These are phyloP conservation scores for Lactifluus echinatus DNA, from an alignment of 768 basidiomycete genomes.

Conservation along the genomic window DNA sequence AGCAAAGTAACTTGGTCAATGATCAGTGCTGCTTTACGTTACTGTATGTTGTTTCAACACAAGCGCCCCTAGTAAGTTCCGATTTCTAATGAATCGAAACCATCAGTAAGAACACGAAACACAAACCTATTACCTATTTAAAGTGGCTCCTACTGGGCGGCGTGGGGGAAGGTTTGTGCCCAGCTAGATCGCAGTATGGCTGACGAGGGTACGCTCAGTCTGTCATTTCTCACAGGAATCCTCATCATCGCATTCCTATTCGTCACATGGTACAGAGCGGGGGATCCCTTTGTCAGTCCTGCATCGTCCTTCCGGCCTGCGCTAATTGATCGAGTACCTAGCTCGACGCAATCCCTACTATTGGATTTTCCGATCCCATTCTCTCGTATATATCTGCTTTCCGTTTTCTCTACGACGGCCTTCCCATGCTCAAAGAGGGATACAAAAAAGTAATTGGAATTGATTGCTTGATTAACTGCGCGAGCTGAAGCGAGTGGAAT, in stretches of 20 bases:
- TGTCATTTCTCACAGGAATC: not conserved
- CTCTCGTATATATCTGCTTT: slow-evolving; percentile 23
- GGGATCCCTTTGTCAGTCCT: not conserved
- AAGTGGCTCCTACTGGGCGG: too few relatives aligned
- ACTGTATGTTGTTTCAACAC: too few relatives aligned
- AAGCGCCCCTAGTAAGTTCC: too few relatives aligned
- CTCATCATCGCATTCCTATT: not conserved
- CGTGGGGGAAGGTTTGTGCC: slow-evolving; percentile 21
- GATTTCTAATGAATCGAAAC: too few relatives aligned
- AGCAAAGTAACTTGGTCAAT: too few relatives aligned
- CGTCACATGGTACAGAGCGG: not conserved
- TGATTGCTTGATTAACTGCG: not conserved
- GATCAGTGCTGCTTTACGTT: too few relatives aligned
- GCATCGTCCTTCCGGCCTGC: not conserved
- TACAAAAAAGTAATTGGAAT: slow-evolving; percentile 1
- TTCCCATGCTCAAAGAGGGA: not conserved
- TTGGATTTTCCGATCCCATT: slow-evolving; percentile 24
- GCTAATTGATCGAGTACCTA: not conserved
- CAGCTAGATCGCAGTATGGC: not conserved
- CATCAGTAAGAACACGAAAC: too few relatives aligned
- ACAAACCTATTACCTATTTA: too few relatives aligned
- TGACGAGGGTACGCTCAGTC: not conserved
- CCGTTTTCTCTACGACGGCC: not conserved
- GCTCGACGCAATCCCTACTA: slow-evolving; percentile 24
- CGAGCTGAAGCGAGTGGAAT: not conserved